These are phyloP conservation scores for Microsporum ferrugineum DNA, from an alignment of 2,329 filamentous ascomycete species.

Conservation along the genomic window DNA sequence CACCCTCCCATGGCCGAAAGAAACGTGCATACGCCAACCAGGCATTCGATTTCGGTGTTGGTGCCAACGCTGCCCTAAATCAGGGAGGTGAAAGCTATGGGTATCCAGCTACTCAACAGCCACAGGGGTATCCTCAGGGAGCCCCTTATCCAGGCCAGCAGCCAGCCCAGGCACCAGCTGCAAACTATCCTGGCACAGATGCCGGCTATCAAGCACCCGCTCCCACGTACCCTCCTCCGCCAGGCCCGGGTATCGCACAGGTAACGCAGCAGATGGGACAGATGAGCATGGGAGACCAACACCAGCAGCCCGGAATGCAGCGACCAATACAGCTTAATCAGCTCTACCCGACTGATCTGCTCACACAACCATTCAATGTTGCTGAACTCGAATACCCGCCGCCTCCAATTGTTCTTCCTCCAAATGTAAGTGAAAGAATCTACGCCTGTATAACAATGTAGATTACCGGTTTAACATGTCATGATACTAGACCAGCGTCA, in stretches of 20 bases:
- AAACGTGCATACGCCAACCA: constrained; percentile 90
- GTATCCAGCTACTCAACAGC: constrained; percentile 45
- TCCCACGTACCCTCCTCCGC: constrained; percentile 51
- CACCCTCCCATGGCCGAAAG: constrained; percentile 44
- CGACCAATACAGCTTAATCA: constrained; percentile 58
- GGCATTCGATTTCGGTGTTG: constrained; percentile 83
- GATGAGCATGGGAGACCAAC: constrained; percentile 56
- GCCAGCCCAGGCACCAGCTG: constrained; percentile 27
- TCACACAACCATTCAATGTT: constrained; percentile 88
- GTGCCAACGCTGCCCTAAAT: constrained; percentile 61
- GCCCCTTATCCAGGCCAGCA: constrained; percentile 33
- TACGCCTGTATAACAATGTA: not conserved
- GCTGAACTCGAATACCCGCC: constrained; percentile 84
- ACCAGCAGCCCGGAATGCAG: constrained; percentile 24
- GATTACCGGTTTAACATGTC: not conserved
- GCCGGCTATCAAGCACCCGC: constrained; percentile 55
- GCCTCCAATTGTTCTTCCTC: constrained; percentile 78
- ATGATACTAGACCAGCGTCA: constrained; percentile 61
- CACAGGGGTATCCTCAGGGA: constrained; percentile 30
- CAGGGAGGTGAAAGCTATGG: constrained; percentile 51
- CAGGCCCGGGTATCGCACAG: constrained; percentile 50
- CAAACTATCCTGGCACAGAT: constrained; percentile 17
- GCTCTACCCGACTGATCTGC: constrained; percentile 80
- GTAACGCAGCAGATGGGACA: constrained; percentile 74
- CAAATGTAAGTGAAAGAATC: constrained; percentile 57